These are phyloP conservation scores for Leccinum olivaceopallidum DNA, from an alignment of 768 basidiomycete genomes.

Conservation along the genomic window DNA sequence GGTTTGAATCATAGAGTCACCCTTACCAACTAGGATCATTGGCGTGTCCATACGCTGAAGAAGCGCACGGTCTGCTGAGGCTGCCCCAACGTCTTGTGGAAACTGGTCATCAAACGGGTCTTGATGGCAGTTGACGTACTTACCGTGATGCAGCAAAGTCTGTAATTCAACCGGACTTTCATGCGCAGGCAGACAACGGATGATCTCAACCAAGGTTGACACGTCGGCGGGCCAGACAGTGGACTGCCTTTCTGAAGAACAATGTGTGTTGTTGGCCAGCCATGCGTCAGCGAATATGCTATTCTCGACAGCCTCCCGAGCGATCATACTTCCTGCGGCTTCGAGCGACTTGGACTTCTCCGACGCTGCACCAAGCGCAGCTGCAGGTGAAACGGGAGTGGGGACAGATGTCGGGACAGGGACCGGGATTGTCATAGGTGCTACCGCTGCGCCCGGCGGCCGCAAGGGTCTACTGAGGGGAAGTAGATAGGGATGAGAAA, in stretches of 20 bases:
- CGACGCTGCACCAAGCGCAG: conserved; percentile 58
- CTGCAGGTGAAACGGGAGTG: conserved; percentile 84
- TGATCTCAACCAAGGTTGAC: conserved; percentile 41
- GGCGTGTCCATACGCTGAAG: conserved; percentile 49
- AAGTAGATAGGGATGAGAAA: conserved; percentile 64
- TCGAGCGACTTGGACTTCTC: conserved; percentile 72
- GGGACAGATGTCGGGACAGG: conserved; percentile 58
- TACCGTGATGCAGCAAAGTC: conserved; percentile 44
- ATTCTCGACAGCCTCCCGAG: conserved; percentile 75
- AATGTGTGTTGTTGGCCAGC: conserved; percentile 41
- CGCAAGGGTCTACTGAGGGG: conserved; percentile 60
- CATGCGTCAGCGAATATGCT: conserved; percentile 67
- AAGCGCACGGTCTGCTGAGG: conserved; percentile 12
- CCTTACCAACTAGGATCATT: conserved; percentile 64
- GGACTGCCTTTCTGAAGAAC: conserved; percentile 16
- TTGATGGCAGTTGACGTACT: conserved; percentile 7
- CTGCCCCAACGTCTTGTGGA: conserved; percentile 1
- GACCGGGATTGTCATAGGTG: conserved; percentile 43
- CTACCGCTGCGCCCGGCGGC: conserved; percentile 54
- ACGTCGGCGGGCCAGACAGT: conserved; percentile 65
- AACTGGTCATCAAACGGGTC: conserved; percentile 1
- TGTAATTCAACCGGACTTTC: conserved; percentile 44
- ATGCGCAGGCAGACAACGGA: conserved; percentile 34
- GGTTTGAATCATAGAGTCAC: conserved; percentile 67
- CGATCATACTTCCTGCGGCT: conserved; percentile 60